A percentile compares a stretch with the other conserved stretches of the same genome.
Evolutionary conservation across 2,329 filamentous ascomycete species (phyloP).

Genomic region (Leptoxyphium fumago): DNA sequence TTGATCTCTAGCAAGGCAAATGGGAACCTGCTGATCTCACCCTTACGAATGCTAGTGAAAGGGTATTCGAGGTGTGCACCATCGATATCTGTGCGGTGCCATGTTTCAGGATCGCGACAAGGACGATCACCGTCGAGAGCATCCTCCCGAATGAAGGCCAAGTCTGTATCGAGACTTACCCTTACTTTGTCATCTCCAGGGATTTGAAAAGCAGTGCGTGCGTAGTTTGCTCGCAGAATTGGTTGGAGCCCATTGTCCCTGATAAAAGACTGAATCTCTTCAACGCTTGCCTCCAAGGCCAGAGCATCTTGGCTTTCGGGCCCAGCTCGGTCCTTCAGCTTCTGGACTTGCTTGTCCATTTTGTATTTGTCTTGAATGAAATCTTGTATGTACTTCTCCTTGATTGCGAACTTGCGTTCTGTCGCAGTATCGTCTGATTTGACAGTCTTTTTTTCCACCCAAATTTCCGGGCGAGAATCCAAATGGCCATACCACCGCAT

Average conservation of each 20-base stretch:
- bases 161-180: slow-evolving; percentile 81
- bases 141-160: slow-evolving; percentile 70
- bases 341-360: slow-evolving; percentile 79
- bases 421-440: slow-evolving; percentile 61
- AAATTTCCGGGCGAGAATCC: slow-evolving; percentile 60
- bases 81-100: slow-evolving; percentile 88
- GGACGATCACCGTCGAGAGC: slow-evolving; percentile 68
- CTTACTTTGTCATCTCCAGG: slow-evolving; percentile 80
- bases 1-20: slow-evolving; percentile 90
- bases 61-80: slow-evolving; percentile 69
- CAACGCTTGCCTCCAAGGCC: slow-evolving; percentile 55
- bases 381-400: slow-evolving; percentile 81
- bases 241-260: slow-evolving; percentile 65
- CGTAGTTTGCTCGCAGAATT: slow-evolving; percentile 81
- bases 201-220: slow-evolving; percentile 89
- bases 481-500: slow-evolving; percentile 87
- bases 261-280: slow-evolving; percentile 68
- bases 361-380: slow-evolving; percentile 80
- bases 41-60: slow-evolving; percentile 74
- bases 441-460: slow-evolving; percentile 79
- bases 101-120: slow-evolving; percentile 73
- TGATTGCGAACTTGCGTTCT: slow-evolving; percentile 70
- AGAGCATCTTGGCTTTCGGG: slow-evolving; percentile 51
- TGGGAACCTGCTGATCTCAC: slow-evolving; percentile 81
- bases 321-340: slow-evolving; percentile 65